phyloP scores from a whole-genome alignment of 2,329 filamentous ascomycete species.

The Aspergillus thermomutatus region DNA sequence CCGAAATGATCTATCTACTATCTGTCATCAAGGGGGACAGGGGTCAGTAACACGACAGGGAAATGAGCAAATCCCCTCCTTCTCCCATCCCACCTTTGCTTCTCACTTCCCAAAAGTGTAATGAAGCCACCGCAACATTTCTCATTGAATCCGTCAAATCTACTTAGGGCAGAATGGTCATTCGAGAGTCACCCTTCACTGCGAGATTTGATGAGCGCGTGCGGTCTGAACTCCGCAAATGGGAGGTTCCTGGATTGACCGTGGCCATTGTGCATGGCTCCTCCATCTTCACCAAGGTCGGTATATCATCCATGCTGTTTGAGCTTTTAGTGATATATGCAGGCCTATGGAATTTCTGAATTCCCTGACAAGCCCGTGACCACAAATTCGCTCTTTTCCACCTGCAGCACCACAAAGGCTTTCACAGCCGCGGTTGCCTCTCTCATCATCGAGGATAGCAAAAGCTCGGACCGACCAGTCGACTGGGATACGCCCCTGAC shows the following conservation, averaged over 20 bases:
- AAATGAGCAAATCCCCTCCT: no score
- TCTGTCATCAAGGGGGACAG: no score
- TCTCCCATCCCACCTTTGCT: not conserved
- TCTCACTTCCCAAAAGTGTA: no score
- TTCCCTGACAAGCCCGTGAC: conserved; percentile 24
- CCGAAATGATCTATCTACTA: no score
- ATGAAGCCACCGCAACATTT: no score
- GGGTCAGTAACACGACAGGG: no score
- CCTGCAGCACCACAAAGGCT: conserved; percentile 27
- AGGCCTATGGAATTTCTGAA: conserved; percentile 28
- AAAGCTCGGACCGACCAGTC: conserved; percentile 15
- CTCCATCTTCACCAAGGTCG: conserved; percentile 25
- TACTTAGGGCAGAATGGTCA: no score
- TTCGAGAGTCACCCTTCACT: conserved; percentile 10
- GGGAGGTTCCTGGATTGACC: conserved; percentile 30
- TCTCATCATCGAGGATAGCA: conserved; percentile 18
- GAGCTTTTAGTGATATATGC: not conserved
- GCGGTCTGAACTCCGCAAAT: conserved; percentile 19
- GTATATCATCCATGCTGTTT: no score
- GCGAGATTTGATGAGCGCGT: conserved; percentile 18
- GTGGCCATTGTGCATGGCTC: conserved; percentile 26
- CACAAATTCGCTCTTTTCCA: conserved; percentile 21
- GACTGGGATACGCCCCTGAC: conserved; percentile 36
- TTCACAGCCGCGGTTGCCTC: conserved; percentile 24
- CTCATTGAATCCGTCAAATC: no score